Evolutionary conservation across 805 yeast genomes (phyloP).

Genomic region (Ogataea minuta): DNA sequence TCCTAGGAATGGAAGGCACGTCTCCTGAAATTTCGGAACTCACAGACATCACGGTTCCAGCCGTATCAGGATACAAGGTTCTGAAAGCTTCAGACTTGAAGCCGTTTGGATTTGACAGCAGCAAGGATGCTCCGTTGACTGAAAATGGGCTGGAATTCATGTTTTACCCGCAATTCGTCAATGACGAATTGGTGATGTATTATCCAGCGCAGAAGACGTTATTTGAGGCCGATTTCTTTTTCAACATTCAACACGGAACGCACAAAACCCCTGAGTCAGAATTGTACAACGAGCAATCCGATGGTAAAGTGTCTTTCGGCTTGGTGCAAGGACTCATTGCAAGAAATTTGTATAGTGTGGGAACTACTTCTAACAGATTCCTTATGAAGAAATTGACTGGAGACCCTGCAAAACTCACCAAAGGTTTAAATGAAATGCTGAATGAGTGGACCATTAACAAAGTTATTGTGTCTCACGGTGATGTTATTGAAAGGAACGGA

Average conservation of each 20-base stretch:
- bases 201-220: slow-evolving; percentile 48
- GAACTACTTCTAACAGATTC: slow-evolving; percentile 11
- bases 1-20: slow-evolving; percentile 52
- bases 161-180: slow-evolving; percentile 54
- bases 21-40: slow-evolving; percentile 34
- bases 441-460: slow-evolving; percentile 45
- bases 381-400: slow-evolving; percentile 6
- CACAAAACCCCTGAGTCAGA: slow-evolving; percentile 36
- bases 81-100: slow-evolving; percentile 30
- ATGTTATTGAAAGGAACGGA: slow-evolving; percentile 44
- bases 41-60: slow-evolving; percentile 42
- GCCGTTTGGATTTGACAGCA: slow-evolving; percentile 36
- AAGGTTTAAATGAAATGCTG: slow-evolving; percentile 31
- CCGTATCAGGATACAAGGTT: slow-evolving; percentile 36
- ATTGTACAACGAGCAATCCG: slow-evolving; percentile 45
- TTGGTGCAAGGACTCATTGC: slow-evolving; percentile 36
- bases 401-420: slow-evolving; percentile 12
- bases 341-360: slow-evolving; percentile 17
- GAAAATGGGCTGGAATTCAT: slow-evolving; percentile 49
- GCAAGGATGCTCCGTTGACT: slow-evolving; percentile 30
- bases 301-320: slow-evolving; percentile 38
- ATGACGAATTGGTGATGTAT: slow-evolving; percentile 55
- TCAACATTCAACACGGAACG: slow-evolving; percentile 52
- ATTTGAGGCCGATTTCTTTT: slow-evolving; percentile 58
- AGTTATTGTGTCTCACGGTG: slow-evolving; percentile 62